Percentiles rank a stretch among this genome's conserved stretches.
phyloP scores from a whole-genome alignment of 2,329 filamentous ascomycete species.

The Fusarium piperis region DNA sequence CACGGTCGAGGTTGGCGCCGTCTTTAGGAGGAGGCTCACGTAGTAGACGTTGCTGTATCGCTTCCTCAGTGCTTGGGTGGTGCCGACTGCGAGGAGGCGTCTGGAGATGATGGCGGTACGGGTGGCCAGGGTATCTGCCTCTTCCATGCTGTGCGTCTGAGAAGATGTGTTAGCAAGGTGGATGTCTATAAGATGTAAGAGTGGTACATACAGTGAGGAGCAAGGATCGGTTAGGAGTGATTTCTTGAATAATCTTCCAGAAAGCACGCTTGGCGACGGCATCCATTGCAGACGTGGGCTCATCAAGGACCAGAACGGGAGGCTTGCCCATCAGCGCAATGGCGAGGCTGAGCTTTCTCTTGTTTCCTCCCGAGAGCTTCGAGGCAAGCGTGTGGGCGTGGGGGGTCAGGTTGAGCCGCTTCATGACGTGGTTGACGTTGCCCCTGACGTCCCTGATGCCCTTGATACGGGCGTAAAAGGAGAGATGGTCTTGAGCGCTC shows the following conservation, averaged over 20 bases:
- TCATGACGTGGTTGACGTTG: conserved; percentile 77
- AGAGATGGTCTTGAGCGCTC: conserved; percentile 82
- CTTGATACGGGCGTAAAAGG: conserved; percentile 83
- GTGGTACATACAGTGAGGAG: conserved; percentile 67
- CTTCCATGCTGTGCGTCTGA: conserved; percentile 87
- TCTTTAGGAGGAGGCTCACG: conserved; percentile 68
- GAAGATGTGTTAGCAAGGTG: background rate
- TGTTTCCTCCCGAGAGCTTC: conserved; percentile 85
- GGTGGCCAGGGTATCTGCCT: conserved; percentile 83
- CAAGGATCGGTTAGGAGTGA: conserved; percentile 77
- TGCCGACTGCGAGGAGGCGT: conserved; percentile 68
- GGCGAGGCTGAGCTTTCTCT: conserved; percentile 82
- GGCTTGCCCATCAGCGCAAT: conserved; percentile 91
- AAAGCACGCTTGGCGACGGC: conserved; percentile 86
- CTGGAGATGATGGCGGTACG: conserved; percentile 60
- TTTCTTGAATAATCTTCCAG: conserved; percentile 80
- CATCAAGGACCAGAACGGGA: conserved; percentile 82
- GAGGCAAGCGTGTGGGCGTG: conserved; percentile 77
- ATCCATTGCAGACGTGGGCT: conserved; percentile 85
- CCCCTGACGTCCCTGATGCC: conserved; percentile 76
- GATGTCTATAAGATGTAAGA: background rate
- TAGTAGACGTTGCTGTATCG: conserved; percentile 70
- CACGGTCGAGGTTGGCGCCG: conserved; percentile 64
- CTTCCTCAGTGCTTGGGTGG: conserved; percentile 64
- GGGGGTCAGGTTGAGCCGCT: conserved; percentile 75